Evolutionary conservation across 176 grass and related monocot species (phyloP).

Genomic region (Triticum monococcum): DNA sequence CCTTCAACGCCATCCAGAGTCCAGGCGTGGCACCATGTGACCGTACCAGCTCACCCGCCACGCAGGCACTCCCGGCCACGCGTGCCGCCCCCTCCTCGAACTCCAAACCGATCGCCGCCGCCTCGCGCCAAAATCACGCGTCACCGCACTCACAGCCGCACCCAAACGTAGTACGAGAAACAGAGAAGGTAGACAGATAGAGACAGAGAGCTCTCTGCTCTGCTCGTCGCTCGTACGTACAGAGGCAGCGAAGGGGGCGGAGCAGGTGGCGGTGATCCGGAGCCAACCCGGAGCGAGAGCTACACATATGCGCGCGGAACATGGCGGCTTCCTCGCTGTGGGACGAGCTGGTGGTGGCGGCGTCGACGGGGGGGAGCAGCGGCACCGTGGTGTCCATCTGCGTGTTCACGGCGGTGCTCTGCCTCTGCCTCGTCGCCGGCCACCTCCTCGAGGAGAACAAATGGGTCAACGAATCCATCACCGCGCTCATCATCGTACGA

Average conservation of each 20-base stretch:
- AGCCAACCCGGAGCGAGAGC: not conserved
- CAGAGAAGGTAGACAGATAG: not conserved
- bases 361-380: slow-evolving; percentile 15
- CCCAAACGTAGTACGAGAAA: not conserved
- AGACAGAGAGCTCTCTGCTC: not conserved
- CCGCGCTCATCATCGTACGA: slow-evolving; percentile 64
- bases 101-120: not conserved
- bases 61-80: slow-evolving; percentile 3
- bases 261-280: not conserved
- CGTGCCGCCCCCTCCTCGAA: not conserved
- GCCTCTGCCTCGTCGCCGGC: slow-evolving; percentile 65
- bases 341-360: not conserved
- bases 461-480: slow-evolving; percentile 87
- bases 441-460: slow-evolving; percentile 75
- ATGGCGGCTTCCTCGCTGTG: slow-evolving; percentile 11
- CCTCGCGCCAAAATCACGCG: slow-evolving; percentile 21
- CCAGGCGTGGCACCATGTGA: slow-evolving; percentile 2
- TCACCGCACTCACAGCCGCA: not conserved
- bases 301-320: not conserved
- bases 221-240: not conserved
- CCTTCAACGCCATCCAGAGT: no score
- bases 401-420: slow-evolving; percentile 71
- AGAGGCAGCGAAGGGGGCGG: not conserved
- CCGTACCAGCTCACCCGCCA: not conserved
- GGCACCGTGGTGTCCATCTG: slow-evolving; percentile 69